These are phyloP conservation scores for Rhodotorula sp. DNA, from an alignment of 1,284 basidiomycete species.

Conservation along the genomic window DNA sequence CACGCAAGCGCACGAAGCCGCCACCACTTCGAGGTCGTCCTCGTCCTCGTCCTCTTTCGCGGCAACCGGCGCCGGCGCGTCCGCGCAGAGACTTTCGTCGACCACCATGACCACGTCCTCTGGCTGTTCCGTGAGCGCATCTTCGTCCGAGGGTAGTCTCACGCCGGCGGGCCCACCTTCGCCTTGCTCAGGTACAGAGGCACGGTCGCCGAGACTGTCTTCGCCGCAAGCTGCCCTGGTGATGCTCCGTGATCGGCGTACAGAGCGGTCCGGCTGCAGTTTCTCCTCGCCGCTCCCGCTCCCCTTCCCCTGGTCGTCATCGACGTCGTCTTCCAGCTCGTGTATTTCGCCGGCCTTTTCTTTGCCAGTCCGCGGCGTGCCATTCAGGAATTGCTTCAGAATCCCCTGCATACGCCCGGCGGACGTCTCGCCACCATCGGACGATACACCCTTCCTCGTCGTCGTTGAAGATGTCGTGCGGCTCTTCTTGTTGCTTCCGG, in stretches of 20 bases:
- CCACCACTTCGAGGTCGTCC: constrained; percentile 11
- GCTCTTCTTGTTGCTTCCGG: no score
- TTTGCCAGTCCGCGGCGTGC: not conserved
- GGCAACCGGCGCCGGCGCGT: not conserved
- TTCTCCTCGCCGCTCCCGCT: no score
- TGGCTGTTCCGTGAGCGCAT: not conserved
- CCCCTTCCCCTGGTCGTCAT: not conserved
- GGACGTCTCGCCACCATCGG: not conserved
- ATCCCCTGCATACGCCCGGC: not conserved
- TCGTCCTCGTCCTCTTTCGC: constrained; percentile 15
- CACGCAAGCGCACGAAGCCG: constrained; percentile 22
- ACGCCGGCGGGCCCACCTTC: not conserved
- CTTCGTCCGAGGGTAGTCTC: not conserved
- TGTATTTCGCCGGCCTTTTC: not conserved
- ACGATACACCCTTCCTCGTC: no score
- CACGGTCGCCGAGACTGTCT: no score
- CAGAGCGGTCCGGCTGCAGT: no score
- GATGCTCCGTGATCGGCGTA: no score
- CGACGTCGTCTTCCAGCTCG: constrained; percentile 36
- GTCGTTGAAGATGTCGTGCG: no score
- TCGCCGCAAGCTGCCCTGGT: no score
- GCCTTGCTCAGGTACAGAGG: not conserved
- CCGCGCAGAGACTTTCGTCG: constrained; percentile 18
- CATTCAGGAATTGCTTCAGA: not conserved
- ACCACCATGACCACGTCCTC: constrained; percentile 17